These are phyloP conservation scores for Spergularia bocconei DNA, from an alignment of 148 eudicot species.

Conservation along the genomic window DNA sequence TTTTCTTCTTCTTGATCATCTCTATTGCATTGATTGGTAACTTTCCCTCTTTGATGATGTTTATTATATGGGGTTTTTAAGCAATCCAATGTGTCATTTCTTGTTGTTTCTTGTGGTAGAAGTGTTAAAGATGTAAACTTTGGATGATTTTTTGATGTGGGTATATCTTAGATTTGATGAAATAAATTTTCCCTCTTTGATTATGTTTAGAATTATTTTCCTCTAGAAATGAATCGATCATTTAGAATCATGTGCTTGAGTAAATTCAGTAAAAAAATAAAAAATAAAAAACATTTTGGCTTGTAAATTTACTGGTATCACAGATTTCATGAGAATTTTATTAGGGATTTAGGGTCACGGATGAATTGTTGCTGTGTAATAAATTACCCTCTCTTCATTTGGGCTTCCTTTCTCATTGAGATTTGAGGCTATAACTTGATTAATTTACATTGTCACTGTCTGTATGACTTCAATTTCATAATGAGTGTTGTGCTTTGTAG, in stretches of 20 bases:
- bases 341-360: neutral
- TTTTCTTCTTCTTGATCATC: neutral
- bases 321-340: neutral
- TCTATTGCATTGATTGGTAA: neutral
- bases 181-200: too few species aligned
- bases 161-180: neutral
- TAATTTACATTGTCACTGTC: neutral
- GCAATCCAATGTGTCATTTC: neutral
- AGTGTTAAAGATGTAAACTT: neutral
- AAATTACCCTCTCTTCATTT: neutral
- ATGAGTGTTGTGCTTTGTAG: neutral
- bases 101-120: conserved; percentile 3
- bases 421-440: neutral
- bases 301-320: neutral
- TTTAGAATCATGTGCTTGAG: neutral
- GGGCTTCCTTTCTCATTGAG: neutral
- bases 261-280: neutral
- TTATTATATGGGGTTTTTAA: neutral
- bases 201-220: neutral
- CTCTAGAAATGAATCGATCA: neutral
- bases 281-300: too few species aligned
- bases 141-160: conserved; percentile 12
- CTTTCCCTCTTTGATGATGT: neutral
- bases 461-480: neutral
- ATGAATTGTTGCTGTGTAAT: neutral